phyloP scores from a whole-genome alignment of 2,329 filamentous ascomycete genomes.

The Stemphylium lycopersici region DNA sequence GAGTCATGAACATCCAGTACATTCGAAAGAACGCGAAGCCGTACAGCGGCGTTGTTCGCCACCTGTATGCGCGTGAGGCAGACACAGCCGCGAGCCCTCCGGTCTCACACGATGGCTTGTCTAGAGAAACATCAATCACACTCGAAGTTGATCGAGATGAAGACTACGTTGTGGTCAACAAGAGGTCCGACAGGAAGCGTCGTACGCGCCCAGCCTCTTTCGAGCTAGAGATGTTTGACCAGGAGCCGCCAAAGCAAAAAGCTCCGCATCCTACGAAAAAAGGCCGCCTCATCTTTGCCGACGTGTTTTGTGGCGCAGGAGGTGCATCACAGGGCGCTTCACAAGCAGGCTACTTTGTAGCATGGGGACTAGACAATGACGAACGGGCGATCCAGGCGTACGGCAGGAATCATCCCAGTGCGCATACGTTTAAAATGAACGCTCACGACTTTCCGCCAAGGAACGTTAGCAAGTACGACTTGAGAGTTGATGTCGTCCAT shows the following conservation, averaged over 20 bases:
- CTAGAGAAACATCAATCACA: not conserved
- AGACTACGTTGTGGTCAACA: not conserved
- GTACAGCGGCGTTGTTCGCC: constrained; percentile 11
- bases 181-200: not conserved
- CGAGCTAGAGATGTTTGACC: not conserved
- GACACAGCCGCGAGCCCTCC: not conserved
- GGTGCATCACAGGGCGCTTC: constrained; percentile 29
- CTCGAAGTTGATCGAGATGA: not conserved
- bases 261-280: not conserved
- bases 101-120: not conserved
- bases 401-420: constrained; percentile 15
- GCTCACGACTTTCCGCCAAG: constrained; percentile 22
- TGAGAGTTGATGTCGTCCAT: constrained; percentile 24
- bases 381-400: constrained; percentile 21
- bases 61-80: constrained; percentile 6
- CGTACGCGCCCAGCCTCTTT: not conserved
- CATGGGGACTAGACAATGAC: constrained; percentile 28
- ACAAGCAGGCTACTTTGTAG: constrained; percentile 17
- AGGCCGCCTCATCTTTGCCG: constrained; percentile 16
- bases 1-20: constrained; percentile 1
- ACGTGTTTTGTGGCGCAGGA: constrained; percentile 32
- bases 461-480: not conserved
- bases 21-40: not conserved
- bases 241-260: not conserved
- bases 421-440: constrained; percentile 12